A percentile compares a stretch with the other conserved stretches of the same genome.
These are phyloP conservation scores for Cantharellus cinnabarinus DNA, from an alignment of 768 basidiomycete genomes.

Conservation along the genomic window DNA sequence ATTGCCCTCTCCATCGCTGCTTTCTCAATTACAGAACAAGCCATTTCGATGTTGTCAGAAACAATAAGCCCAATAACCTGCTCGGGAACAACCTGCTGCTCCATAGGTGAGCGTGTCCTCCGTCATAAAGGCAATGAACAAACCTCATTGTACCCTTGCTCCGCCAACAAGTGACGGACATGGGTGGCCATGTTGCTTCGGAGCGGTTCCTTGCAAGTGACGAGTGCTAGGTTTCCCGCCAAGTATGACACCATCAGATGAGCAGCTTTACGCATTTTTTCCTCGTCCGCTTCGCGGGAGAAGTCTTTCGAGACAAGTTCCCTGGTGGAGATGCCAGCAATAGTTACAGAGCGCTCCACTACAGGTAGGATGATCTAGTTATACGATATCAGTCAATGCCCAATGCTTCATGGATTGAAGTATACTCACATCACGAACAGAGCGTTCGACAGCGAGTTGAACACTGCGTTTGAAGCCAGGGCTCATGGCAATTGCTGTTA, in stretches of 20 bases:
- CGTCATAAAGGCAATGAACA: conserved; percentile 7
- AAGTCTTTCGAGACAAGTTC: conserved; percentile 94
- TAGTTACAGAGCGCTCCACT: conserved; percentile 93
- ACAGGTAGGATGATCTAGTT: conserved; percentile 82
- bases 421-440: conserved; percentile 67
- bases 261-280: conserved; percentile 75
- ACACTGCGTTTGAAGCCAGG: conserved; percentile 78
- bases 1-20: conserved; percentile 94
- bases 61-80: conserved; percentile 58
- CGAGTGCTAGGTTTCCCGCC: conserved; percentile 85
- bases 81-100: conserved; percentile 54
- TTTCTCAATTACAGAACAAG: conserved; percentile 86
- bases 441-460: conserved; percentile 76
- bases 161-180: conserved; percentile 59
- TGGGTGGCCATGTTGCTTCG: conserved; percentile 81
- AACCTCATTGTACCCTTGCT: conserved; percentile 82
- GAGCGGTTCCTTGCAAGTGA: conserved; percentile 95
- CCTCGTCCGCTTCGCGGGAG: conserved; percentile 77
- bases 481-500: conserved; percentile 54
- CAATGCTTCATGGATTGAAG: neutral
- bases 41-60: conserved; percentile 80
- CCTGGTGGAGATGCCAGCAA: conserved; percentile 91
- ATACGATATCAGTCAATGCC: neutral
- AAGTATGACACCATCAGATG: conserved; percentile 95
- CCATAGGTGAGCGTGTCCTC: neutral